phyloP scores from a whole-genome alignment of 1,139 yeast species.

The Zygosaccharomyces sapae region DNA sequence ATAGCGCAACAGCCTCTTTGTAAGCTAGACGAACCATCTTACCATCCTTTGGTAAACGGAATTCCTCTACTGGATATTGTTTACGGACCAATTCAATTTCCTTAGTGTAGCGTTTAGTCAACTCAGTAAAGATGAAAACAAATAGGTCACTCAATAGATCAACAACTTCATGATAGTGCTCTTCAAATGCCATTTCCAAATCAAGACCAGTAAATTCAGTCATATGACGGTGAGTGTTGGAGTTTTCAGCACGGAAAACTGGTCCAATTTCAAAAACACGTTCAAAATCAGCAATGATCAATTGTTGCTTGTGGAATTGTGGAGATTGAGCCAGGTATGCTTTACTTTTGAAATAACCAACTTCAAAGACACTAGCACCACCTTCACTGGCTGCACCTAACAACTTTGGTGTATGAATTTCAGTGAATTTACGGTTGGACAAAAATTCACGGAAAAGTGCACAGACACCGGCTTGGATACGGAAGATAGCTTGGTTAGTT shows the following conservation, averaged over 20 bases:
- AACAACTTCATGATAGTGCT: constrained; percentile 93
- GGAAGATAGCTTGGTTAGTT: constrained; percentile 96
- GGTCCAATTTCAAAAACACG: constrained; percentile 95
- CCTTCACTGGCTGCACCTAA: constrained; percentile 97
- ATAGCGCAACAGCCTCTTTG: constrained; percentile 84
- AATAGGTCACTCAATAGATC: constrained; percentile 81
- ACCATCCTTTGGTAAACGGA: constrained; percentile 82
- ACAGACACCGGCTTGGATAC: constrained; percentile 86
- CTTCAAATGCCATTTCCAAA: constrained; percentile 97
- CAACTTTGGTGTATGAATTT: constrained; percentile 92
- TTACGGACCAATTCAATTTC: constrained; percentile 89
- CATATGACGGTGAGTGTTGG: constrained; percentile 98
- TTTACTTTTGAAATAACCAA: constrained; percentile 83
- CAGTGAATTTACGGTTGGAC: constrained; percentile 63
- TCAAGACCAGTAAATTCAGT: constrained; percentile 97
- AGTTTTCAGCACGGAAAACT: constrained; percentile 97
- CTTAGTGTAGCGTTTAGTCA: constrained; percentile 69
- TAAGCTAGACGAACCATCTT: constrained; percentile 88
- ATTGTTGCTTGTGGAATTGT: constrained; percentile 94
- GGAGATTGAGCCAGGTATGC: constrained; percentile 98
- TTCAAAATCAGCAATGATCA: constrained; percentile 96
- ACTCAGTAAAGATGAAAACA: constrained; percentile 79
- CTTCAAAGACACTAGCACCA: constrained; percentile 93
- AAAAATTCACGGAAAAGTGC: constrained; percentile 86
- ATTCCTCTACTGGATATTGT: constrained; percentile 97